Conservation (phyloP, 768 basidiomycete species). For the Mycena haematopus region DNA sequence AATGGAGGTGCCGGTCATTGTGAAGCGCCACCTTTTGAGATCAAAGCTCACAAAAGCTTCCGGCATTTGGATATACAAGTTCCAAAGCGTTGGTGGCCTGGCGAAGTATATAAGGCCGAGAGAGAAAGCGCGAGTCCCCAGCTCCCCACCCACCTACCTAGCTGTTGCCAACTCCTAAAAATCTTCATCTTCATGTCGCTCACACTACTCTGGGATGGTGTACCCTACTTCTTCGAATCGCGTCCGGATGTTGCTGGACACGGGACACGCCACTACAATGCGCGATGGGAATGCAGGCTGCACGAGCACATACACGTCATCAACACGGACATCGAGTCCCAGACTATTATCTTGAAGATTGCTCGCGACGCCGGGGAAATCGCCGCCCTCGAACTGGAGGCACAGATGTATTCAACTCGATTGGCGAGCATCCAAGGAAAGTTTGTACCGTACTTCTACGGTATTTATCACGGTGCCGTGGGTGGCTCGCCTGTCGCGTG, state of each 20-base stretch:
- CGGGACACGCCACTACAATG: background rate
- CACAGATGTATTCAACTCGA: constrained; percentile 4
- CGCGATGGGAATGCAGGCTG: background rate
- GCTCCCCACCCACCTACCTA: background rate
- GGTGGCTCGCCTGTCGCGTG: constrained; percentile 3
- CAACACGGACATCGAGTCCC: background rate
- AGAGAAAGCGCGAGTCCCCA: background rate
- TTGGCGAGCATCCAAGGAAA: constrained; percentile 14
- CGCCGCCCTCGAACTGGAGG: constrained; percentile 21
- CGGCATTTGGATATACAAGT: background rate
- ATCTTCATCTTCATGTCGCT: constrained; percentile 11
- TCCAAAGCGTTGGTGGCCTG: constrained; percentile 2
- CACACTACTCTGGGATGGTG: constrained; percentile 8
- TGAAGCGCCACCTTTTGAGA: background rate
- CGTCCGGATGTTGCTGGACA: background rate
- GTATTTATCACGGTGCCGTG: constrained; percentile 16
- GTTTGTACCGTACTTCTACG: constrained; percentile 20
- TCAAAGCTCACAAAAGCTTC: constrained; percentile 14
- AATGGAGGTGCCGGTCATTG: background rate
- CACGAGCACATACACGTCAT: background rate
- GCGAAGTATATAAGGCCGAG: background rate
- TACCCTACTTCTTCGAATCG: constrained; percentile 1
- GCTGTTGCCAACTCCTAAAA: background rate
- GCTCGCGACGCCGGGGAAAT: constrained; percentile 7
- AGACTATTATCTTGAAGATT: constrained; percentile 16